Evolutionary conservation across 495 filamentous ascomycete genomes (phyloP).

Genomic region (Ascodesmis nigricans): DNA sequence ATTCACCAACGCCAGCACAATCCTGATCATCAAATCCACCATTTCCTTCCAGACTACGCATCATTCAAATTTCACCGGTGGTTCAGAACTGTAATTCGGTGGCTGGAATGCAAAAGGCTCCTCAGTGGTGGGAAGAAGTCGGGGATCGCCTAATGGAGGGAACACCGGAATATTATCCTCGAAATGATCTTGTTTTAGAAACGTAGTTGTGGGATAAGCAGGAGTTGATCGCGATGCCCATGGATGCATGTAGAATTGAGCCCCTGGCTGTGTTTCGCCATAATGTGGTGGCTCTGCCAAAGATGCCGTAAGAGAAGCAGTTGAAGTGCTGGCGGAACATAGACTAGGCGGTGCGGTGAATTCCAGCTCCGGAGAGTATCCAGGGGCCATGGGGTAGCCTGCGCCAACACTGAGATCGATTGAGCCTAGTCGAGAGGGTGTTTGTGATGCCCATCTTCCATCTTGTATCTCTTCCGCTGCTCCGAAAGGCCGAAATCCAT

Average conservation of each 20-base stretch:
- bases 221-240: conserved; percentile 13
- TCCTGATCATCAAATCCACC: no score
- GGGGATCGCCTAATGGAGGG: no score
- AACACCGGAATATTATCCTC: conserved; percentile 8
- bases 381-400: no score
- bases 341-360: conserved; percentile 11
- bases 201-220: conserved; percentile 6
- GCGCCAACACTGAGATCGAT: no score
- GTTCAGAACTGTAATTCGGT: no score
- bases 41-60: no score
- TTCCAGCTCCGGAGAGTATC: conserved; percentile 17
- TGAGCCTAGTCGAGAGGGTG: conserved; percentile 16
- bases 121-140: no score
- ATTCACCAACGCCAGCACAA: no score
- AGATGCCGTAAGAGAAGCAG: conserved; percentile 18
- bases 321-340: conserved; percentile 18
- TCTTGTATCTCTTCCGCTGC: conserved; percentile 14
- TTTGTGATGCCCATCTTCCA: conserved; percentile 16
- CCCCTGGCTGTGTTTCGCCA: conserved; percentile 6
- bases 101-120: no score
- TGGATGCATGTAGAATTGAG: conserved; percentile 11
- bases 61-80: no score
- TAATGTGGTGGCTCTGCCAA: conserved; percentile 19
- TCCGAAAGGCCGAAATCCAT: conserved; percentile 6
- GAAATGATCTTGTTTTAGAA: conserved; percentile 10